Evolutionary conservation across 495 filamentous ascomycete species (phyloP).

Genomic region (Lasiosphaeria hispida): DNA sequence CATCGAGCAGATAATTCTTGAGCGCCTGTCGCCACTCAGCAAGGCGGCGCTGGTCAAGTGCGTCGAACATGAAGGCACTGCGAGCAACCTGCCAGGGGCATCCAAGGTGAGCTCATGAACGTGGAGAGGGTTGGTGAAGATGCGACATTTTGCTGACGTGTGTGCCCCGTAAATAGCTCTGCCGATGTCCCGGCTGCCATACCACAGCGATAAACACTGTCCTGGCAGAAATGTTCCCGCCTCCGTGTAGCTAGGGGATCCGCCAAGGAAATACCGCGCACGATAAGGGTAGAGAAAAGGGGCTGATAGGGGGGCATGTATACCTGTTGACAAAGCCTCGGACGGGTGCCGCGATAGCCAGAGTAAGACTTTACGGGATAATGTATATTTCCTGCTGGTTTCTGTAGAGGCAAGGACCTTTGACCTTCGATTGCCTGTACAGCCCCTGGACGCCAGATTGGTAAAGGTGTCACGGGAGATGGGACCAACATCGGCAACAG

Average conservation of each 20-base stretch:
- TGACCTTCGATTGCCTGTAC: too few species aligned
- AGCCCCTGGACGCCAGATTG: too few species aligned
- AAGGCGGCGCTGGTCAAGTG: constrained; percentile 29
- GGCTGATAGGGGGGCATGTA: too few species aligned
- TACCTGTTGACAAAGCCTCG: too few species aligned
- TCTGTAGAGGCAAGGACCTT: too few species aligned
- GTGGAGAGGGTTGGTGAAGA: not conserved
- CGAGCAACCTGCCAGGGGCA: constrained; percentile 31
- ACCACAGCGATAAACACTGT: constrained; percentile 25
- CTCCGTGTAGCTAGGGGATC: constrained; percentile 25
- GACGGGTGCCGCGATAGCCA: too few species aligned
- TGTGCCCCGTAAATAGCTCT: constrained; percentile 24
- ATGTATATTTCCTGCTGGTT: too few species aligned
- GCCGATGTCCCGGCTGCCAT: constrained; percentile 37
- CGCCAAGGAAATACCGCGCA: too few species aligned
- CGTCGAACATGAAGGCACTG: constrained; percentile 31
- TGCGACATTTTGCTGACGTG: constrained; percentile 2
- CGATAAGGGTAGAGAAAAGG: too few species aligned
- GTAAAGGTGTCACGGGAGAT: too few species aligned
- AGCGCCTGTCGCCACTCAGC: constrained; percentile 19
- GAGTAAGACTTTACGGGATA: too few species aligned
- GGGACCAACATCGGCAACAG: too few species aligned
- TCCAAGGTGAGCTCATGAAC: constrained; percentile 24
- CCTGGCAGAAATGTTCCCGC: constrained; percentile 24
- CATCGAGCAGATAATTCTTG: constrained; percentile 31